Base-by-base conservation (phyloP, 768 basidiomycete species). In the Rhodosporidiobolus sp. region DNA sequence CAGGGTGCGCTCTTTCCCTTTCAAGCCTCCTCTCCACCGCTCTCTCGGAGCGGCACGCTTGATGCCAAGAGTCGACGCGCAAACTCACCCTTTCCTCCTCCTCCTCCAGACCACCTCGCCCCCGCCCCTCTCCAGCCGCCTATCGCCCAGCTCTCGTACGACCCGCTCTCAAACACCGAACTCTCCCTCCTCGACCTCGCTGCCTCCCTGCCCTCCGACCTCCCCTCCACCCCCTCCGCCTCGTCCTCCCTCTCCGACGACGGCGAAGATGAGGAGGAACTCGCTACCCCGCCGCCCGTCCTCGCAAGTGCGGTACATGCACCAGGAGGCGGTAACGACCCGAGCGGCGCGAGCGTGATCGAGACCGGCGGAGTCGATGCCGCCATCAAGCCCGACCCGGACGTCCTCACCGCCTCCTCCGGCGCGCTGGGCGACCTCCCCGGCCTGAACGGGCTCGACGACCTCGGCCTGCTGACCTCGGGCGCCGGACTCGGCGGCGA, bases 21-120 rank as follows among this genome's bases (percentile, higher is more conserved):
- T 28, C 16, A 12, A 22, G 55, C 46, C 1, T 17, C 62, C 12
- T 46, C 24, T n/a, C n/a, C n/a, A n/a, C n/a, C n/a, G n/a, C n/a
- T n/a, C n/a, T n/a, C n/a, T n/a, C n/a, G n/a, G 54, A 22, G n/a
- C 48, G 24, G 14, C 22, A 0, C 38, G 24, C 38, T n/a, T n/a
- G n/a, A n/a, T n/a, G n/a, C n/a, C n/a, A n/a, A n/a, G n/a, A n/a
- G n/a, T n/a, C n/a, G n/a, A n/a, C n/a, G n/a, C n/a, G n/a, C n/a
- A n/a, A n/a, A n/a, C n/a, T n/a, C n/a, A n/a, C n/a, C n/a, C n/a
- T n/a, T n/a, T n/a, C n/a, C n/a, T n/a, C n/a, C n/a, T n/a, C n/a
- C n/a, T n/a, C n/a, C n/a, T n/a, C n/a, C 38, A 72, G 71, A 72
- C 38, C 63, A 57, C 48, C 45, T 67, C 28, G 63, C 54, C 17